Evolutionary conservation across 768 basidiomycete genomes (phyloP), one percentile per base, ranked within the genome.

Genomic region (Auriculariales sp.): DNA sequence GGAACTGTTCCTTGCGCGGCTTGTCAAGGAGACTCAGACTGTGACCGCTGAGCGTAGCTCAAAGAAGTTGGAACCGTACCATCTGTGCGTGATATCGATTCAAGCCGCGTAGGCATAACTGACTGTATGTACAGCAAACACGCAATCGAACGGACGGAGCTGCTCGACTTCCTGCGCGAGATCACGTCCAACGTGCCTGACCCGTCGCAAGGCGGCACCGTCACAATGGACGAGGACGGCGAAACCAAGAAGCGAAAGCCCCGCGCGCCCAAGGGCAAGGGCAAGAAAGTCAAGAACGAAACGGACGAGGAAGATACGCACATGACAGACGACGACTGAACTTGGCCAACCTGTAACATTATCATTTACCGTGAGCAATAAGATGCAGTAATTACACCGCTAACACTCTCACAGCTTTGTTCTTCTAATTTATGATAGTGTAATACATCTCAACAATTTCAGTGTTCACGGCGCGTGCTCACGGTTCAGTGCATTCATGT

Each of bases 101-200:
- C 24, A 32, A 14, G 12, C 30, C 32, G 39, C 10, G 34, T 27
- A 39, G 25, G 47, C 28, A 42, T 48, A 31, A 28, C n/a, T n/a
- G n/a, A n/a, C n/a, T n/a, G n/a, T n/a, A n/a, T n/a, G n/a, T 34
- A 10, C 61, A 97, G 93, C 55, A 98, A 98, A 71, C 87, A 91
- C 57, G 89, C 91, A 0, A 80, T 97, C 7, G 83, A 87, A 51
- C 81, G 79, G 14, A 84, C 81, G 10, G 82, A 90, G 55, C 86
- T 80, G 71, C 79, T 97, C 46, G 94, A 97, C 64, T 98, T 97
- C 65, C 74, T 97, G 28, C 85, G 88, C 61, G 92, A 97, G 61
- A 79, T 95, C 48, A 91, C 94, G 22, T 79, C 84, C 59, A 67
- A 71, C 30, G 79, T 94, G 4, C 83, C 88, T 1, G 92, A 97